Base-by-base conservation (phyloP, 1,139 yeast genomes). In the Lodderomyces margitis region DNA sequence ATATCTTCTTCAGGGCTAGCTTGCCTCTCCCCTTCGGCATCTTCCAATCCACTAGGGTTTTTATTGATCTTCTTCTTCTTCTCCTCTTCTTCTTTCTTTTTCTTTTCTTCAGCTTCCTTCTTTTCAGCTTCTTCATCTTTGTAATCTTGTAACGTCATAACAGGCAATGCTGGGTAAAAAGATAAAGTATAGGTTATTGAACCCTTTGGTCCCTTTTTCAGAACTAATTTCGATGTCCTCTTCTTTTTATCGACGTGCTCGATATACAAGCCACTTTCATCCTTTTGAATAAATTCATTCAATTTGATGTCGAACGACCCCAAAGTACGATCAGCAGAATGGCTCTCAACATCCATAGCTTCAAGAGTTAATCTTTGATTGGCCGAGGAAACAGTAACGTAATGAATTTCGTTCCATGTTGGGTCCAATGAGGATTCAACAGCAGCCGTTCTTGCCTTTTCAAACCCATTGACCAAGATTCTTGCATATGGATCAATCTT, bases 401-500 rank as follows among this genome's bases (percentile, higher is more conserved):
- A 92, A 42, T 87, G 72, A 2, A 86, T 74, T 61, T 89, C 92
- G 58, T 89, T 82, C 87, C 91, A 94, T 9, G 80, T 80, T 11
- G 99, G 98, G 50, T 84, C 72, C 54, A 83, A 70, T 2, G 87
- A 80, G 16, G 84, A 78, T 19, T 80, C 82, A 43, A 73, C 61
- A n/a, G 86, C 78, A 40, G 78, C 72, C 2, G 98, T 92, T 62
- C 98, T 78, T 24, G 83, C 87, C 58, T 81, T 80, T 52, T 80
- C 81, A 55, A 80, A 73, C 41, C 92, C 92, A 57, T 88, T 89
- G 36, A 88, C 75, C 57, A 88, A 66, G 11, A 91, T 70, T 56
- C 96, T 81, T 14, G 82, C 80, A 58, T 92, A 92, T 34, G 99
- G 98, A 63, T 92, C 98, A 58, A 89, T 81, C 56, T 82, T 87